Evolutionary conservation across 1,139 yeast genomes (phyloP).

Genomic region (Nakaseomyces nivariensis): DNA sequence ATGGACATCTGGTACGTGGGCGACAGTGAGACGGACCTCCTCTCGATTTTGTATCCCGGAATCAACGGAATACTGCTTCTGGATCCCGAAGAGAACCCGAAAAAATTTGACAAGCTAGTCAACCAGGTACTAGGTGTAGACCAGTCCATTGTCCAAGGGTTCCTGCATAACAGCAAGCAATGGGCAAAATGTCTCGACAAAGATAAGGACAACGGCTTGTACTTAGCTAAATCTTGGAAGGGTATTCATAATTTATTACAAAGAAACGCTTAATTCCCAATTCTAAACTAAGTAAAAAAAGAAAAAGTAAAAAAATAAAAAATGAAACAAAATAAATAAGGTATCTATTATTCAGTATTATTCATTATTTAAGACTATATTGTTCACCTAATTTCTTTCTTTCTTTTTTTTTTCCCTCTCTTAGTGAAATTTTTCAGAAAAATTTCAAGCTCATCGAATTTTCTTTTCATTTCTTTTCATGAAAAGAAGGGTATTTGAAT

Average conservation of each 20-base stretch:
- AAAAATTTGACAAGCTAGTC: slow-evolving; percentile 15
- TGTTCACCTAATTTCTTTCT: too few relatives aligned
- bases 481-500: too few relatives aligned
- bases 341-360: too few relatives aligned
- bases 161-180: background rate
- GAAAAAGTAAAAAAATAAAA: background rate
- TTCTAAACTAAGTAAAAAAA: background rate
- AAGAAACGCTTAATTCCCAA: background rate
- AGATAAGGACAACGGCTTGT: background rate
- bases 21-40: slow-evolving; percentile 28
- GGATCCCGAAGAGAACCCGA: slow-evolving; percentile 22
- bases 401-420: background rate
- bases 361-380: too few relatives aligned
- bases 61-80: slow-evolving; percentile 22
- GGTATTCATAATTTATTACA: slow-evolving; percentile 1
- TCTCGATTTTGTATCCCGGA: slow-evolving; percentile 20
- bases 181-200: slow-evolving; percentile 1
- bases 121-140: slow-evolving; percentile 11
- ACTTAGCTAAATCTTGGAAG: slow-evolving; percentile 1
- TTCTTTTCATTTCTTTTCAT: background rate
- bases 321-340: background rate
- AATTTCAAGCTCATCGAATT: background rate
- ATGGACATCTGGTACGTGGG: slow-evolving; percentile 26
- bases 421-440: background rate
- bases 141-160: background rate